These are phyloP conservation scores for Malassezia slooffiae DNA, from an alignment of 1,284 basidiomycete species.

Conservation along the genomic window DNA sequence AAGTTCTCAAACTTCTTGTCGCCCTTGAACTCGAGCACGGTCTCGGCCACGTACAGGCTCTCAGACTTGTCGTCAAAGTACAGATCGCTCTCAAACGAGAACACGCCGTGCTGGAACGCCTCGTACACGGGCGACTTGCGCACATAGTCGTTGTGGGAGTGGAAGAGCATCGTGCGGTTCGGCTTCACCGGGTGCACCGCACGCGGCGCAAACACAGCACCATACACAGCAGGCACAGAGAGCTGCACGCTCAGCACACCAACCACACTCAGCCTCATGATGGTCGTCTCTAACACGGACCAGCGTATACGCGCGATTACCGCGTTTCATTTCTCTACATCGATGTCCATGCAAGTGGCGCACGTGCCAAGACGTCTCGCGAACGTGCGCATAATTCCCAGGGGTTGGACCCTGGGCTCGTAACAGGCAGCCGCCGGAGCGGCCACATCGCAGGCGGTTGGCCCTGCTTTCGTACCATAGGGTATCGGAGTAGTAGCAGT, in stretches of 20 bases:
- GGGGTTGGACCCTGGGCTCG: too few relatives aligned
- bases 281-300: too few relatives aligned
- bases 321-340: not conserved
- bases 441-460: too few relatives aligned
- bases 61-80: conserved; percentile 27
- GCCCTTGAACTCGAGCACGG: conserved; percentile 19
- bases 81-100: conserved; percentile 27
- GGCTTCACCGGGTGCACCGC: conserved; percentile 2
- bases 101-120: conserved; percentile 24
- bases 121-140: conserved; percentile 24
- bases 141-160: conserved; percentile 38
- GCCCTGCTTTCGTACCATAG: too few relatives aligned
- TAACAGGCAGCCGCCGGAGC: too few relatives aligned
- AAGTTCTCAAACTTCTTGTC: conserved; percentile 24
- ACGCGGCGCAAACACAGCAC: not conserved
- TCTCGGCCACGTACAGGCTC: conserved; percentile 33
- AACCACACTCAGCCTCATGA: too few relatives aligned
- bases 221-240: not conserved
- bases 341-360: too few relatives aligned
- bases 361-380: too few relatives aligned
- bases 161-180: conserved; percentile 16
- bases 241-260: not conserved
- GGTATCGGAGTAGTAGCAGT: too few relatives aligned
- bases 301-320: too few relatives aligned
- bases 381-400: too few relatives aligned